Evolutionary conservation across 441 rosid species (phyloP).

Genomic region (Populus hybrid): DNA sequence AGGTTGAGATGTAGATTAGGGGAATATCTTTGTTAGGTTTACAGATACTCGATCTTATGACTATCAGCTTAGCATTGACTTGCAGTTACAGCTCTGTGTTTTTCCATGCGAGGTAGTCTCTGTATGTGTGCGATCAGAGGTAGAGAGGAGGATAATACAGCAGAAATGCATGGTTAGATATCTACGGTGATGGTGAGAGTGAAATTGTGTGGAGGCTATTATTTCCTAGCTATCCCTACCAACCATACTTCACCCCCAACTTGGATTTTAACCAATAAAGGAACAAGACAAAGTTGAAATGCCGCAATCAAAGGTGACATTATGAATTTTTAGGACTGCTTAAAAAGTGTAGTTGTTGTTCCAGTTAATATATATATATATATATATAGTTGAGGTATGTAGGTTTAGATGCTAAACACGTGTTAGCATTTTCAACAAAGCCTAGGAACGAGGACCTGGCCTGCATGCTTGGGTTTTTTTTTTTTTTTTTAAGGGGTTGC

Average conservation of each 20-base stretch:
- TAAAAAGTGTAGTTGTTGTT: too few species aligned
- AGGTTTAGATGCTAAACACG: too few species aligned
- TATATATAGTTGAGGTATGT: too few species aligned
- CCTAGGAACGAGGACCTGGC: too few species aligned
- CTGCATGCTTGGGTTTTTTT: too few species aligned
- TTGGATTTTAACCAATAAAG: neutral
- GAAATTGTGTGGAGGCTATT: neutral
- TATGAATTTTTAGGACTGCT: too few species aligned
- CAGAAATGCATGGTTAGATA: neutral
- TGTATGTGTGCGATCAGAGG: neutral
- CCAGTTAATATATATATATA: too few species aligned
- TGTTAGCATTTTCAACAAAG: too few species aligned
- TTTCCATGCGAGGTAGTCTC: neutral
- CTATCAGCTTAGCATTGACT: neutral
- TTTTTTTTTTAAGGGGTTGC: too few species aligned
- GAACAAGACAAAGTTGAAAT: neutral
- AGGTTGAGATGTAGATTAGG: neutral
- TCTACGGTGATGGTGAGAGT: too few species aligned
- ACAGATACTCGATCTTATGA: neutral
- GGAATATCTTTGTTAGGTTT: neutral
- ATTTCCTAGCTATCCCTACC: neutral
- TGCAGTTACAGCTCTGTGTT: neutral
- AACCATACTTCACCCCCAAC: neutral
- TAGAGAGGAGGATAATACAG: too few species aligned
- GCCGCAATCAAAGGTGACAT: neutral